A percentile compares a stretch with the other conserved stretches of the same genome.
Conservation (phyloP, 495 filamentous ascomycete species). For the Penicillium atrosanguineum region DNA sequence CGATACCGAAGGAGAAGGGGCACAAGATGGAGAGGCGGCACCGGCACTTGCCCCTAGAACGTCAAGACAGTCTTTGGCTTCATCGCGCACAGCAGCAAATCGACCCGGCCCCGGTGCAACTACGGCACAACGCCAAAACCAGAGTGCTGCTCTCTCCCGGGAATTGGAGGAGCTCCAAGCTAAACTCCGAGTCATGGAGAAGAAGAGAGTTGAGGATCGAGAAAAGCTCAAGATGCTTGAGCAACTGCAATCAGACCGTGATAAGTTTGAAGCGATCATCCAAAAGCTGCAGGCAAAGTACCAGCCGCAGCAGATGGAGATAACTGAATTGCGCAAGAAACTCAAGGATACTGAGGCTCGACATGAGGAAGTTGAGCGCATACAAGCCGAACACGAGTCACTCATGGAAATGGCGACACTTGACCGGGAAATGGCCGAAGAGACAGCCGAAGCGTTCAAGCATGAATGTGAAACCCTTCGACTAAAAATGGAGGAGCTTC, state of each 20-base stretch:
- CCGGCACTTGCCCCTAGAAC: constrained; percentile 16
- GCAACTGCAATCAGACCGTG: constrained; percentile 70
- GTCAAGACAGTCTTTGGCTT: constrained; percentile 32
- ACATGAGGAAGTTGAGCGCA: constrained; percentile 64
- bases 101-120: constrained; percentile 24
- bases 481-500: constrained; percentile 73
- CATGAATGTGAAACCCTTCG: constrained; percentile 77
- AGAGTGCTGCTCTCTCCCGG: constrained; percentile 48
- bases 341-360: constrained; percentile 71
- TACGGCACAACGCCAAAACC: constrained; percentile 29
- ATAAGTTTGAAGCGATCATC: constrained; percentile 85
- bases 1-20: constrained; percentile 23
- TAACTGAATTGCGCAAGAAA: constrained; percentile 68
- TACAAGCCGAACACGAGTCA: constrained; percentile 79
- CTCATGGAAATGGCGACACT: constrained; percentile 83
- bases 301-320: constrained; percentile 81
- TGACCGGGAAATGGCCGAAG: constrained; percentile 96
- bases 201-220: constrained; percentile 79
- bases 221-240: constrained; percentile 82
- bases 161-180: constrained; percentile 78
- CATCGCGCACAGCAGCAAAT: constrained; percentile 21
- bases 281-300: constrained; percentile 90
- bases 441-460: constrained; percentile 77
- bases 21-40: constrained; percentile 14
- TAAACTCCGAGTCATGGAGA: constrained; percentile 75